phyloP scores from a whole-genome alignment of 2,329 filamentous ascomycete genomes.

The Calonectria honghensis region DNA sequence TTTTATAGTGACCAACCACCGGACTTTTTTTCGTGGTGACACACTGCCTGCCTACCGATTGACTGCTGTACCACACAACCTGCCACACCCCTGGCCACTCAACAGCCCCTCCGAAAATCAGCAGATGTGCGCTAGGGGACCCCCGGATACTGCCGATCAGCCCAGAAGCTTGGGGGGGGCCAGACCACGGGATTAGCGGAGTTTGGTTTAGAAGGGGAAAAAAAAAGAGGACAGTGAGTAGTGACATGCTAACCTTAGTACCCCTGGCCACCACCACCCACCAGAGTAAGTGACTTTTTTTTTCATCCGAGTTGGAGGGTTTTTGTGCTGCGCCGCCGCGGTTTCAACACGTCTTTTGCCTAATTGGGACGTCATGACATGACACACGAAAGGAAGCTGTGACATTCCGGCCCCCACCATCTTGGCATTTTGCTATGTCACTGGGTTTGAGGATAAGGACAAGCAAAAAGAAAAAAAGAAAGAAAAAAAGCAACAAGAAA shows the following conservation, averaged over 20 bases:
- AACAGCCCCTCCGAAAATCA: slow-evolving; percentile 24
- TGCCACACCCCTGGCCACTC: neutral
- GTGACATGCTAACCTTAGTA: neutral
- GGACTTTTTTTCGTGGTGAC: too few species aligned
- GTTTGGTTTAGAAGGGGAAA: neutral
- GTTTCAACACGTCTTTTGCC: neutral
- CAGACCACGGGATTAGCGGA: slow-evolving; percentile 4
- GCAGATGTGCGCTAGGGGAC: slow-evolving; percentile 31
- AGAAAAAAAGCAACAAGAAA: neutral
- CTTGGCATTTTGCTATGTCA: neutral
- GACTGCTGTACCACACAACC: neutral
- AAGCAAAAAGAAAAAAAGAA: neutral
- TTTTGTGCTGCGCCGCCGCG: slow-evolving; percentile 8
- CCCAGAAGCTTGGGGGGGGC: slow-evolving; percentile 30
- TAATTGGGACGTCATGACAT: slow-evolving; percentile 24
- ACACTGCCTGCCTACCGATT: neutral
- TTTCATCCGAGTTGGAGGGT: neutral
- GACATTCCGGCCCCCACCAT: neutral
- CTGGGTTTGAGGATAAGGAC: neutral
- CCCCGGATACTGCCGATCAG: slow-evolving; percentile 38
- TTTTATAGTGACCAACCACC: neutral
- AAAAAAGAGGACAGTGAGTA: neutral
- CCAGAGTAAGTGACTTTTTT: neutral
- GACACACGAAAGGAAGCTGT: neutral
- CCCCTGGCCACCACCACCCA: slow-evolving; percentile 1